A percentile compares a stretch with the other conserved stretches of the same genome.
Conservation (phyloP, 2,329 filamentous ascomycete species). For the Teratosphaeria nubilosa region DNA sequence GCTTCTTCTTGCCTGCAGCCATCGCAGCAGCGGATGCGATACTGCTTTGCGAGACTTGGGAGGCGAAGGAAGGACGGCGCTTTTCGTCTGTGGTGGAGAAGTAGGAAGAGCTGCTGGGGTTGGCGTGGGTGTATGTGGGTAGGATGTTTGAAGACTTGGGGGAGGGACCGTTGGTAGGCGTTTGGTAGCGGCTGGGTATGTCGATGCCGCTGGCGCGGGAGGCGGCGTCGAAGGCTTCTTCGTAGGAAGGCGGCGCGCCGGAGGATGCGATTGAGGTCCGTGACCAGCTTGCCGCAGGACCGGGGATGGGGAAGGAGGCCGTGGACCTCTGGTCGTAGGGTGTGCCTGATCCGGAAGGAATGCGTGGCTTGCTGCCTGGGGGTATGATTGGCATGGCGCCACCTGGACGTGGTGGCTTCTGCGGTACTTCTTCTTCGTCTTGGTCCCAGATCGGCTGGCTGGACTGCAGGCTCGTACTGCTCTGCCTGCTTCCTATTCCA, state of each 20-base stretch:
- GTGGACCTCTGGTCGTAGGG: constrained; percentile 15
- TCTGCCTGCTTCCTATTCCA: not conserved
- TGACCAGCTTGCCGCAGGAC: constrained; percentile 4
- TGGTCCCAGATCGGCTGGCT: constrained; percentile 8
- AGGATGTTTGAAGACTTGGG: not conserved
- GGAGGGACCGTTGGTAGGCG: constrained; percentile 13
- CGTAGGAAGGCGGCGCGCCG: constrained; percentile 5
- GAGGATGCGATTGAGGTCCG: constrained; percentile 10
- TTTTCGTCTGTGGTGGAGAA: constrained; percentile 8
- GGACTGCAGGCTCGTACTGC: not conserved
- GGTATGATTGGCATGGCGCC: constrained; percentile 10
- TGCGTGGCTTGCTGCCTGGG: constrained; percentile 16
- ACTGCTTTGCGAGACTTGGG: constrained; percentile 11
- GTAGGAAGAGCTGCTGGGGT: constrained; percentile 14
- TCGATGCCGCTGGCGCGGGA: constrained; percentile 16
- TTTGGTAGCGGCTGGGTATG: constrained; percentile 25
- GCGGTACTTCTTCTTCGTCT: constrained; percentile 23
- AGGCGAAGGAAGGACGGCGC: not conserved
- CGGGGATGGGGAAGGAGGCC: constrained; percentile 6
- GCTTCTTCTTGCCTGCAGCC: constrained; percentile 56
- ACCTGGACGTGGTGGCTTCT: constrained; percentile 24
- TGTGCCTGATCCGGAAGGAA: constrained; percentile 7
- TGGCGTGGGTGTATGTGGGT: not conserved
- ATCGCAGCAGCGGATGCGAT: constrained; percentile 23
- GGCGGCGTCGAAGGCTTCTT: constrained; percentile 14